These are phyloP conservation scores for Chytriomyces confervae DNA, from an alignment of 192 early-diverging fungal genomes.

Conservation along the genomic window DNA sequence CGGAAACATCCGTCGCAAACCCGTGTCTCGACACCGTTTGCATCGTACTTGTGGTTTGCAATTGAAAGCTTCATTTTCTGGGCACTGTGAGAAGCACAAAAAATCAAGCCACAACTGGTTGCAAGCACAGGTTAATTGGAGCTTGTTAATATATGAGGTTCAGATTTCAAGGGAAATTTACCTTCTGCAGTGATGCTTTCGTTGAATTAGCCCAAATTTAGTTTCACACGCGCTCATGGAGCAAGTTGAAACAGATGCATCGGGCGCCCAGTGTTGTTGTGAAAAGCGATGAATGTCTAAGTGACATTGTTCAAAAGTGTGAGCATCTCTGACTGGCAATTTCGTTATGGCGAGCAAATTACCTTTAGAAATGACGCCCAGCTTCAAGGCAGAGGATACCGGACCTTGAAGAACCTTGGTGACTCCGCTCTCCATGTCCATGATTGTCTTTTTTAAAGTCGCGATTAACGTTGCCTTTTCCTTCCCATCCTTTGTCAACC, in stretches of 20 bases:
- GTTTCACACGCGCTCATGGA: constrained; percentile 1
- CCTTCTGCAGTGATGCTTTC: constrained; percentile 26
- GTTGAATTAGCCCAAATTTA: constrained; percentile 9
- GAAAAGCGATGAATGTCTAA: constrained; percentile 23
- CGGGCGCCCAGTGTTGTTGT: constrained; percentile 18
- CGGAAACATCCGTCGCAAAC: constrained; percentile 28
- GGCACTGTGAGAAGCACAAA: constrained; percentile 11
- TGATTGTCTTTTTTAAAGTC: neutral
- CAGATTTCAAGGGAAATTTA: neutral
- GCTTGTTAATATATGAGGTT: neutral
- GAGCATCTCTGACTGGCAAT: neutral
- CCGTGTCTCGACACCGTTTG: constrained; percentile 15
- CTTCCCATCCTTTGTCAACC: neutral
- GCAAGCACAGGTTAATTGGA: neutral
- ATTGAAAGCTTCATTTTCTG: constrained; percentile 28
- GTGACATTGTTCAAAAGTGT: neutral
- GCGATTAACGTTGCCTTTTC: constrained; percentile 8
- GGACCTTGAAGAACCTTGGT: neutral
- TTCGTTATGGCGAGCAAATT: neutral
- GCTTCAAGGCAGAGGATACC: neutral
- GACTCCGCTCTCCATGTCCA: constrained; percentile 2
- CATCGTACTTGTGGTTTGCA: constrained; percentile 20
- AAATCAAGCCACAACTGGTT: constrained; percentile 17
- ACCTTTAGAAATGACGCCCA: constrained; percentile 31
- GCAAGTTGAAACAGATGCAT: constrained; percentile 2